These are phyloP conservation scores for Corymbia citriodora DNA, from an alignment of 441 rosid genomes.

Conservation along the genomic window DNA sequence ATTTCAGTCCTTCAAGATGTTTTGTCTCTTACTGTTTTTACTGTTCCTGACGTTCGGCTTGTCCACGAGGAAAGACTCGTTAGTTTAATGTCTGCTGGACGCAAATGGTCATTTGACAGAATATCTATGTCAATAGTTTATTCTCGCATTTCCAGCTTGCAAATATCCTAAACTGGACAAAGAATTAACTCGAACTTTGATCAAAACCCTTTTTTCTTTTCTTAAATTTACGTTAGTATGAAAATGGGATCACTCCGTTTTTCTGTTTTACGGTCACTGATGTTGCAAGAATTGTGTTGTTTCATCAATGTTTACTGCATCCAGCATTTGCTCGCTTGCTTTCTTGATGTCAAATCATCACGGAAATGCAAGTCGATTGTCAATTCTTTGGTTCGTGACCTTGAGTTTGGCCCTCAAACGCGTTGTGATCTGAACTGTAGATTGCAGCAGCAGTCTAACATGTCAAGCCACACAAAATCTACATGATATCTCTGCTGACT, in stretches of 20 bases:
- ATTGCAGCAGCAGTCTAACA: not conserved
- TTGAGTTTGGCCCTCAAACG: not conserved
- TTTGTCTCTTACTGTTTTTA: not conserved
- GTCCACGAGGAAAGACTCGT: not conserved
- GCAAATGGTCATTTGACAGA: not conserved
- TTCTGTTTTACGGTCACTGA: not conserved
- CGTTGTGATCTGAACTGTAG: not conserved
- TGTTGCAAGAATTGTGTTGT: not conserved
- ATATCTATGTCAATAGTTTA: not conserved
- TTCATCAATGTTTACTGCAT: not conserved
- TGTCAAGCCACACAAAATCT: not conserved
- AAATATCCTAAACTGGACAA: not conserved
- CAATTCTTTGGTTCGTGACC: not conserved
- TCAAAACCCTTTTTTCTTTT: too few relatives aligned
- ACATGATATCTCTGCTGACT: not conserved
- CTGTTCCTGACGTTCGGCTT: not conserved
- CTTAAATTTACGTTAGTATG: not conserved
- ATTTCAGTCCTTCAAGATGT: not conserved
- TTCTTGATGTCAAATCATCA: not conserved
- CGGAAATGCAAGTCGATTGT: not conserved
- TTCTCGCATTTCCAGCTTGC: not conserved
- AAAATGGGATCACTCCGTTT: not conserved
- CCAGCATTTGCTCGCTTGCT: not conserved
- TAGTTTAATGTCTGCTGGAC: rapidly evolving
- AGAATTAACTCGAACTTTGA: not conserved